Percentiles rank a stretch among this genome's conserved stretches.
Evolutionary conservation across 2,329 filamentous ascomycete species (phyloP).

Genomic region (Ophiostoma novo-ulmi): DNA sequence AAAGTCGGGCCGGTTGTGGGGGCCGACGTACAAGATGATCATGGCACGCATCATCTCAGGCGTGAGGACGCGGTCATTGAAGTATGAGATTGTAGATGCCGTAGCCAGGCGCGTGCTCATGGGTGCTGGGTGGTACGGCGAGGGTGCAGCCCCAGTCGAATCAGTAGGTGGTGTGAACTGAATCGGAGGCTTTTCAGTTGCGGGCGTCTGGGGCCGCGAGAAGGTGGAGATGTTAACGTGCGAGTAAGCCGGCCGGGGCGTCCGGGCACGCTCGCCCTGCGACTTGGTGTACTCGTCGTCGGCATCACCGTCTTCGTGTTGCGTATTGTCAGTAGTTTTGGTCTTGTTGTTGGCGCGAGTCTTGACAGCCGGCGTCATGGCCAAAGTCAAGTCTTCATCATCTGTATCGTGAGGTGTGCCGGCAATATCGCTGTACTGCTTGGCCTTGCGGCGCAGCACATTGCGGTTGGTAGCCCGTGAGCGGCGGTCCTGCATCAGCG

Average conservation of each 20-base stretch:
- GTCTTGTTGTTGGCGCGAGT: neutral
- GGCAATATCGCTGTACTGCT: slow-evolving; percentile 79
- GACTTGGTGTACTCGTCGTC: slow-evolving; percentile 3
- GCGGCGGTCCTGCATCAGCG: slow-evolving; percentile 77
- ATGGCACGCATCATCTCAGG: slow-evolving; percentile 99
- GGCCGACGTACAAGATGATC: slow-evolving; percentile 96
- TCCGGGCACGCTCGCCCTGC: slow-evolving; percentile 11
- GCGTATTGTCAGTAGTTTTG: neutral
- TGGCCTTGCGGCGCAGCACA: slow-evolving; percentile 77
- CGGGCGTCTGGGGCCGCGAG: slow-evolving; percentile 17
- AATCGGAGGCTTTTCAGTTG: neutral
- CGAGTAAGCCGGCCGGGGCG: slow-evolving; percentile 25
- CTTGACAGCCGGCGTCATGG: slow-evolving; percentile 27
- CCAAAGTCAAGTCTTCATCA: slow-evolving; percentile 55
- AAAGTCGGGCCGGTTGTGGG: slow-evolving; percentile 89
- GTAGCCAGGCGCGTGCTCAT: slow-evolving; percentile 85
- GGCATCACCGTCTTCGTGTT: slow-evolving; percentile 17
- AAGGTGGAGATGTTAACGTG: slow-evolving; percentile 24
- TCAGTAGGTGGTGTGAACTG: neutral
- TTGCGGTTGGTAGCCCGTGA: slow-evolving; percentile 71
- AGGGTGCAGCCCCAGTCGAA: slow-evolving; percentile 30
- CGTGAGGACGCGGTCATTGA: slow-evolving; percentile 88
- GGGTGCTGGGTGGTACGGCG: slow-evolving; percentile 49
- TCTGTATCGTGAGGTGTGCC: slow-evolving; percentile 78
- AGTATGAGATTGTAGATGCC: slow-evolving; percentile 96